A percentile compares a stretch with the other conserved stretches of the same genome.
These are phyloP conservation scores for Penicillium paradoxum DNA, from an alignment of 495 filamentous ascomycete genomes.

Conservation along the genomic window DNA sequence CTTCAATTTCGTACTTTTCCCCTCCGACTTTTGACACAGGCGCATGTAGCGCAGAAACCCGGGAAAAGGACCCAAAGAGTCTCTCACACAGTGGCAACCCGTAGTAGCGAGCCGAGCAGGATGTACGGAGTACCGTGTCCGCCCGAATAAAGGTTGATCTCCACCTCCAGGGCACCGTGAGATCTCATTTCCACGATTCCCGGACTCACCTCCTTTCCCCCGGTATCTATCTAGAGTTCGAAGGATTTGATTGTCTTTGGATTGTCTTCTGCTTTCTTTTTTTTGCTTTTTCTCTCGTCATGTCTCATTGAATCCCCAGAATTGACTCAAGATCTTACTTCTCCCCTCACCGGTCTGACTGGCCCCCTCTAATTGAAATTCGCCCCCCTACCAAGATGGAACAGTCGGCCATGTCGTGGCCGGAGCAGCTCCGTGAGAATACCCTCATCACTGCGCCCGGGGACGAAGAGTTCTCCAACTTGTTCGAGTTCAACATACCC, in stretches of 20 bases:
- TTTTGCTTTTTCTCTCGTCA: background rate
- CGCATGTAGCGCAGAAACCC: too few species aligned
- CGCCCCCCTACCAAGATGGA: conserved; percentile 28
- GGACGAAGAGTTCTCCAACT: conserved; percentile 51
- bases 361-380: background rate
- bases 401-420: conserved; percentile 38
- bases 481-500: conserved; percentile 50
- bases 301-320: background rate
- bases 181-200: background rate
- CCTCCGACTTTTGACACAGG: too few species aligned
- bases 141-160: conserved; percentile 11
- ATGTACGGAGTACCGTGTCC: conserved; percentile 9
- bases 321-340: background rate
- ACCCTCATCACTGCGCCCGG: conserved; percentile 27
- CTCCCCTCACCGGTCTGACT: background rate
- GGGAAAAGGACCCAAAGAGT: background rate
- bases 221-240: background rate
- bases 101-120: background rate
- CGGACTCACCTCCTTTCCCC: background rate
- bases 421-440: conserved; percentile 34
- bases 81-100: background rate
- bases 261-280: background rate
- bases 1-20: too few species aligned
- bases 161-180: background rate
- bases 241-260: too few species aligned